Percentiles rank a stretch among this genome's conserved stretches.
phyloP scores from a whole-genome alignment of 225 moss, liverwort and hornwort species.

The Ulota crispa region DNA sequence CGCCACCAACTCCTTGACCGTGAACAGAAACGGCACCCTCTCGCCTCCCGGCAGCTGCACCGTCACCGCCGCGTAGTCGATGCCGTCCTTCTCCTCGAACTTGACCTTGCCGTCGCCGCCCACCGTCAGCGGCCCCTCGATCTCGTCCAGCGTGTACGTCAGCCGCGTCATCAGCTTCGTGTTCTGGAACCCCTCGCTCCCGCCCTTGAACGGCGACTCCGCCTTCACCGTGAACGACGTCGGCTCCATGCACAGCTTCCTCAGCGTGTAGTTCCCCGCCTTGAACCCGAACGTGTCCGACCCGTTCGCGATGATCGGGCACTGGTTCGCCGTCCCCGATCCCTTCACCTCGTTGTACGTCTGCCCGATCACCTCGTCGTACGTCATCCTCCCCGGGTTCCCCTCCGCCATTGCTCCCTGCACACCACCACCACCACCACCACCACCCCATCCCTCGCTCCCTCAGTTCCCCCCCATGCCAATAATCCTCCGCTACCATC shows the following conservation, averaged over 20 bases:
- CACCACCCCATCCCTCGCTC: no score
- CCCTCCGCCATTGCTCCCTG: constrained; percentile 74
- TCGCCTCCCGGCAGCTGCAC: constrained; percentile 89
- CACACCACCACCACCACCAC: not conserved
- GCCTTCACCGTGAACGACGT: constrained; percentile 86
- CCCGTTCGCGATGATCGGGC: constrained; percentile 58
- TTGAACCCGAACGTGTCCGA: constrained; percentile 41
- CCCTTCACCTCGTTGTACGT: constrained; percentile 74
- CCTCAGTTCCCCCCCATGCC: not conserved
- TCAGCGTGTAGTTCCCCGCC: constrained; percentile 61
- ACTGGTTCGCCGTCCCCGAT: constrained; percentile 81
- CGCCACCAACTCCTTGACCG: constrained; percentile 79
- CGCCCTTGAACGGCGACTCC: constrained; percentile 70
- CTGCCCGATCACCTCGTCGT: constrained; percentile 54
- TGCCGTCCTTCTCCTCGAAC: constrained; percentile 76
- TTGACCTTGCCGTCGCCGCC: constrained; percentile 54
- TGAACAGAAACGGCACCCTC: constrained; percentile 86
- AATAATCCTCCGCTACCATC: not conserved
- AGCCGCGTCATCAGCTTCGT: constrained; percentile 88
- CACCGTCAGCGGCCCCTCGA: constrained; percentile 60
- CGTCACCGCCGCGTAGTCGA: constrained; percentile 90
- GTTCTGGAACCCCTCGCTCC: constrained; percentile 60
- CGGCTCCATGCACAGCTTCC: constrained; percentile 84
- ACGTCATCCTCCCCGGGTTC: constrained; percentile 47
- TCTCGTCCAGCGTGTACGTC: constrained; percentile 79